phyloP scores from a whole-genome alignment of 768 basidiomycete genomes.

The Termitomyces sp. region DNA sequence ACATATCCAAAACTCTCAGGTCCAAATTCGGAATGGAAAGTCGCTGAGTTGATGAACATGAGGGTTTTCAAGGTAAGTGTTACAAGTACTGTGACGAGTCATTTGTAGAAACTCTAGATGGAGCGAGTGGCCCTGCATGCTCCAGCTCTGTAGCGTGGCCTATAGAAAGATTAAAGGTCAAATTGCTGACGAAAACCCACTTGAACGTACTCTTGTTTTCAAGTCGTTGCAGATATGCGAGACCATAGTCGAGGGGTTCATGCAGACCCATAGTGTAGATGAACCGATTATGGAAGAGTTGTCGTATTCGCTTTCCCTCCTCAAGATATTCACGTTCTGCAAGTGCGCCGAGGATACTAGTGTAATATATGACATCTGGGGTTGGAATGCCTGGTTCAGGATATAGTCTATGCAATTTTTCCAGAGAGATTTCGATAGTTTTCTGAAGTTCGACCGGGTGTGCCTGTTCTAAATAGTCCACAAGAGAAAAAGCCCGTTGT shows the following conservation, averaged over 20 bases:
- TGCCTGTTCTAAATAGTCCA: constrained; percentile 33
- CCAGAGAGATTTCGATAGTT: not conserved
- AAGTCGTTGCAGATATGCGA: not conserved
- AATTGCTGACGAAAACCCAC: not conserved
- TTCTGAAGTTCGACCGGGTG: constrained; percentile 2
- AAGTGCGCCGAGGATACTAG: constrained; percentile 32
- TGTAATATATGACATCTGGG: constrained; percentile 29
- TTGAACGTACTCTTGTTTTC: not conserved
- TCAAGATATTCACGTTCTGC: constrained; percentile 20
- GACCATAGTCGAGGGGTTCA: constrained; percentile 4
- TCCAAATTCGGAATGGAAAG: not conserved
- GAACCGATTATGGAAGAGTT: constrained; percentile 14
- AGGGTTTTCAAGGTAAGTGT: not conserved
- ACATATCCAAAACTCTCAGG: not conserved
- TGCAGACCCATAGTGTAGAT: constrained; percentile 20
- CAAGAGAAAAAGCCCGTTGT: constrained; percentile 29
- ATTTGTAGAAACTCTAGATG: not conserved
- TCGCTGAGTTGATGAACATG: not conserved
- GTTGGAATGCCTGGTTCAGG: constrained; percentile 11
- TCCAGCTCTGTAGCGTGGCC: not conserved
- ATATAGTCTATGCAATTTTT: not conserved
- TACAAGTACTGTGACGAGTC: not conserved
- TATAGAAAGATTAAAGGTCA: not conserved
- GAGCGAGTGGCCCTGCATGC: not conserved
- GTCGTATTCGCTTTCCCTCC: constrained; percentile 26